phyloP scores from a whole-genome alignment of 2,329 filamentous ascomycete genomes.

The Talaromyces sp. region DNA sequence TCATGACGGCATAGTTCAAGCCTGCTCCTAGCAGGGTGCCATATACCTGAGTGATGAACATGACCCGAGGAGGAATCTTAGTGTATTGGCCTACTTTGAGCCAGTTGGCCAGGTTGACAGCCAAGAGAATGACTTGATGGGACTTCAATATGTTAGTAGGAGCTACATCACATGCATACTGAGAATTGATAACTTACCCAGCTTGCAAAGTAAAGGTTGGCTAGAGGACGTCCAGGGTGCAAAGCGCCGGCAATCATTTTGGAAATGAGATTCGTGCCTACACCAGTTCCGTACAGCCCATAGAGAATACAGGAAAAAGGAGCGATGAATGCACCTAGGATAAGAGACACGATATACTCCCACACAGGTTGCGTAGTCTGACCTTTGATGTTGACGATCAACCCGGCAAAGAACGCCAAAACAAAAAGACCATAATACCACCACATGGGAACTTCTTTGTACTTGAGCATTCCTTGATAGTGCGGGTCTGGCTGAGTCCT shows the following conservation, averaged over 20 bases:
- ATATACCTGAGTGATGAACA: constrained; percentile 57
- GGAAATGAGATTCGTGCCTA: constrained; percentile 25
- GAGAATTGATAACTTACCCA: neutral
- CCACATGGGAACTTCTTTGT: constrained; percentile 40
- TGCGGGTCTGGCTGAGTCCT: constrained; percentile 24
- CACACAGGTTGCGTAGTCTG: constrained; percentile 49
- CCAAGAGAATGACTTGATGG: constrained; percentile 27
- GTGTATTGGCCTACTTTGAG: constrained; percentile 32
- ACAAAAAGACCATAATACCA: constrained; percentile 47
- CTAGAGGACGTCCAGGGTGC: constrained; percentile 26
- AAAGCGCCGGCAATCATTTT: constrained; percentile 29
- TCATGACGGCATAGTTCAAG: constrained; percentile 57
- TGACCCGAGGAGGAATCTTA: constrained; percentile 55
- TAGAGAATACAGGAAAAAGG: constrained; percentile 40
- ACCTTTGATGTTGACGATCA: constrained; percentile 47
- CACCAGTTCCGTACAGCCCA: constrained; percentile 23
- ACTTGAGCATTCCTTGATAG: constrained; percentile 26
- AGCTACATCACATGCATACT: neutral
- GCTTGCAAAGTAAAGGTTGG: constrained; percentile 28
- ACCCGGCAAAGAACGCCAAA: constrained; percentile 46
- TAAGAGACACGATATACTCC: constrained; percentile 48
- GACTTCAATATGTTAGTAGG: constrained; percentile 21
- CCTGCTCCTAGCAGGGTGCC: constrained; percentile 55
- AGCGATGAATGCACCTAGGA: constrained; percentile 46
- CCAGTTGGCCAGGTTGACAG: constrained; percentile 26